Base-by-base conservation (phyloP, 169 alveolate genomes). In the Cryptosporidium felis region DNA sequence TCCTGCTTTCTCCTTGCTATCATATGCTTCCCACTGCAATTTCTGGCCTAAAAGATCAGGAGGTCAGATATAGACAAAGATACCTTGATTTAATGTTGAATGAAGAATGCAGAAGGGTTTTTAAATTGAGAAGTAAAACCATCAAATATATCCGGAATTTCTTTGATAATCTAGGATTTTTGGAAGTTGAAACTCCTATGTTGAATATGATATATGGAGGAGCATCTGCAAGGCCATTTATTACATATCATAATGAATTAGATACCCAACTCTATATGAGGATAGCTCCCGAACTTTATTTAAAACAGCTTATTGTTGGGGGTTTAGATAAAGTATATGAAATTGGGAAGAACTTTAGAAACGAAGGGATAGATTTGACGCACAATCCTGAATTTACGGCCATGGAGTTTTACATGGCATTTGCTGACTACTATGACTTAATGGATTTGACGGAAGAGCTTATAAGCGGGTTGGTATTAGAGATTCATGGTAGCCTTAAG, bases 371-470 rank as follows among this genome's bases (percentile, higher is more conserved):
- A 81, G 99, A 97, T 89, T 88, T 95, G 81, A 95, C 98, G 8
- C 99, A 98, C 92, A 97, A 98, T 89, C 99, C 99, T 23, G 99
- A 98, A 91, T 98, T 98, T 93, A 98, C 99, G 0, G 95, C 99
- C 42, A 92, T 97, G 89, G 99, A 98, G 89, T 96, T 98, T 89
- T 98, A 98, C 94, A 89, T 92, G 96, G 98, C 82, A 28, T 96
- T 97, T 88, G 99, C 99, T 21, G 99, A 98, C 90, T 97, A 96
- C 94, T 88, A 96, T 59, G 99, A 97, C 80, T 90, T 98, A 88
- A 97, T 98, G 97, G 93, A 92, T 45, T 88, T 97, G 89, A 95
- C 99, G 16, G 99, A 98, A 92, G 98, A 97, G 60, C 90, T 97
- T 85, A 90, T 98, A 42, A 92, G 98, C 10, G 90, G 93, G 14